A percentile compares a stretch with the other conserved stretches of the same genome.
phyloP scores from a whole-genome alignment of 805 yeast species.

The Starmerella davenportii region DNA sequence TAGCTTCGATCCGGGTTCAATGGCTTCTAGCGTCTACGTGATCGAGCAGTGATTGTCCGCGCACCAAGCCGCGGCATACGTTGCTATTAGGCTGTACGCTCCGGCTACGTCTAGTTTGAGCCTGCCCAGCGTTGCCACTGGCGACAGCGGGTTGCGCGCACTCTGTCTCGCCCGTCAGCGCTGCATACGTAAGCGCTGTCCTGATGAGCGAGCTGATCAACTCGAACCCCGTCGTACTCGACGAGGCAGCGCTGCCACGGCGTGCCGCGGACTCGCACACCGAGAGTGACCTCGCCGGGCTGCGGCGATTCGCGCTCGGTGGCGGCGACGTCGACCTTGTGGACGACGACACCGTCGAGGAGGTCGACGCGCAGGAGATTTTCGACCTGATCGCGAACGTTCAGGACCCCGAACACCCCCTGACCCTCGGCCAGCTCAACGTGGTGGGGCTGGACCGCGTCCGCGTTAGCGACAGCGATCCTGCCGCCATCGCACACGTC shows the following conservation, averaged over 20 bases:
- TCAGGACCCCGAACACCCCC: slow-evolving; percentile 95
- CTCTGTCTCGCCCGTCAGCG: no score
- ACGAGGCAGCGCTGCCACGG: slow-evolving; percentile 58
- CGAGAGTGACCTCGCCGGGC: slow-evolving; percentile 5
- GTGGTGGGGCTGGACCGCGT: slow-evolving; percentile 81
- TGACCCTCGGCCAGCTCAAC: slow-evolving; percentile 82
- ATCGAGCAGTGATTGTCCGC: no score
- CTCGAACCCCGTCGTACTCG: slow-evolving; percentile 78
- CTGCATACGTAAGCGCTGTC: no score
- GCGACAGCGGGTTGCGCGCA: no score
- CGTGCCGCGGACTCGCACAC: slow-evolving; percentile 26
- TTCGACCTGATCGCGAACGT: slow-evolving; percentile 71
- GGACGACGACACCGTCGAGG: slow-evolving; percentile 22
- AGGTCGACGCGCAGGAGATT: slow-evolving; percentile 78
- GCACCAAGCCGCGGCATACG: no score
- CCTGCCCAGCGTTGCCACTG: no score
- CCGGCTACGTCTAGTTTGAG: no score
- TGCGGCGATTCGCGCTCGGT: slow-evolving; percentile 15
- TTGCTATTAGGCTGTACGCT: no score
- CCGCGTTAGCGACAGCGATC: slow-evolving; percentile 41
- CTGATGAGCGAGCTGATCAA: slow-evolving; percentile 74
- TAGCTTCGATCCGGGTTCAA: no score
- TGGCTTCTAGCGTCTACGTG: no score
- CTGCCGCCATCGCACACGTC: slow-evolving; percentile 49
- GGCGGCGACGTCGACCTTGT: slow-evolving; percentile 3